These are phyloP conservation scores for Trametes maxima DNA, from an alignment of 768 basidiomycete genomes.

Conservation along the genomic window DNA sequence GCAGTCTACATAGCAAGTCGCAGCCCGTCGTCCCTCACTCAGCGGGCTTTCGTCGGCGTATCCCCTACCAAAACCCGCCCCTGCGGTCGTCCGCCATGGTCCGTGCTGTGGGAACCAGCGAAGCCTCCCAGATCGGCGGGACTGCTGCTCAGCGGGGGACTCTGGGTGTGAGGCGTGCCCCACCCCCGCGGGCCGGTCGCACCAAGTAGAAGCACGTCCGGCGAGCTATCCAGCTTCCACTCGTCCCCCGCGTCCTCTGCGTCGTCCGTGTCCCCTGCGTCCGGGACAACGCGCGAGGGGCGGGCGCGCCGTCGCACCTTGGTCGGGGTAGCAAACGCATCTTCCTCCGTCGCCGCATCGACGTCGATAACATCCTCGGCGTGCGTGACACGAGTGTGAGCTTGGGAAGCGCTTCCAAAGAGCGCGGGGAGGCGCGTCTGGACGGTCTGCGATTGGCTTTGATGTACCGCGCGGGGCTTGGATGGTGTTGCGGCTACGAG, in stretches of 20 bases:
- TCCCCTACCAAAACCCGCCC: constrained; percentile 22
- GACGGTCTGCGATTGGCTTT: constrained; percentile 10
- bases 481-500: constrained; percentile 61
- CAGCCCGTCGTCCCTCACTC: neutral
- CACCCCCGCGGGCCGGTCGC: constrained; percentile 7
- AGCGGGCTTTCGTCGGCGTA: constrained; percentile 29
- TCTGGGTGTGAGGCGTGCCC: neutral
- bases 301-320: neutral
- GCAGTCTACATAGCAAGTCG: neutral
- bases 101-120: neutral
- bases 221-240: constrained; percentile 29
- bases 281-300: constrained; percentile 4
- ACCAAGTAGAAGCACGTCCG: constrained; percentile 24
- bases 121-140: constrained; percentile 19
- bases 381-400: constrained; percentile 8
- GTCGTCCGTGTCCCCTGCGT: constrained; percentile 26
- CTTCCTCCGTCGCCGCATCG: neutral
- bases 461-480: constrained; percentile 33
- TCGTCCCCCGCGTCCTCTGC: constrained; percentile 29
- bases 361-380: constrained; percentile 5
- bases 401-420: constrained; percentile 1
- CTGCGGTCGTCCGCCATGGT: neutral
- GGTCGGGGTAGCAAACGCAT: constrained; percentile 12
- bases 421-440: constrained; percentile 17
- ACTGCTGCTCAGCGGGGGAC: constrained; percentile 17